Evolutionary conservation across 176 grass and related monocot genomes (phyloP), one percentile per base, ranked within the genome.

Genomic region (Leersia perrieri): DNA sequence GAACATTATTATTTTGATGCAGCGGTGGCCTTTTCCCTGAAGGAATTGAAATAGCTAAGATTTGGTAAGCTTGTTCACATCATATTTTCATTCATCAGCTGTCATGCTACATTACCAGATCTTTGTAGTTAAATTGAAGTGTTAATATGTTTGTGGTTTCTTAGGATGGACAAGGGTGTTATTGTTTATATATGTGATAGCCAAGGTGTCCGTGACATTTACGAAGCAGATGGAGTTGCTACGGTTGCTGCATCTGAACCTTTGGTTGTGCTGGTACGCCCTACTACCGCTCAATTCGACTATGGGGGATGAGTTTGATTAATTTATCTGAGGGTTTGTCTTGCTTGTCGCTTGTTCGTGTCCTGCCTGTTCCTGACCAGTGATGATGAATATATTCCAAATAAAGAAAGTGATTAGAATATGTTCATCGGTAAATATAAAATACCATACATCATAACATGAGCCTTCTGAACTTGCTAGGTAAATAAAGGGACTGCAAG

Each of bases 11-110:
- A 31, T 73, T 80, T 42, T 91, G 14, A 84, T 80, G 84, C 75
- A 95, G 96, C 75, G 96, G 96, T 86, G 96, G 96, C 13, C 96
- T 99, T 85, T 99, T 99, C 76, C 96, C 96, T 32, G 90, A 99
- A 93, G 96, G 96, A 81, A 99, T 99, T 73, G 88, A 99, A 72
- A 99, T 95, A 77, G 92, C 96, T 26, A 99, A 95, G 83, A 91
- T 99, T 68, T 99, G 92, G 92, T 99, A 88, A 77, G 75, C 29
- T 83, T 79, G 40, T 66, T 53, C 35, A 60, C 29, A 57, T 58
- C 20, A 7, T 49, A 67, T 72, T 49, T 79, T 60, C 26, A 51
- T 70, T 3, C 31, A 34, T 39, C 1, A 53, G 49, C 49, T 53
- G 49, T 53, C 49, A n/a, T 53, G 6, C 20, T 53, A 7, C 20